Conservation (phyloP, 352 stramenopile species). For the Globisporangium alternatum region DNA sequence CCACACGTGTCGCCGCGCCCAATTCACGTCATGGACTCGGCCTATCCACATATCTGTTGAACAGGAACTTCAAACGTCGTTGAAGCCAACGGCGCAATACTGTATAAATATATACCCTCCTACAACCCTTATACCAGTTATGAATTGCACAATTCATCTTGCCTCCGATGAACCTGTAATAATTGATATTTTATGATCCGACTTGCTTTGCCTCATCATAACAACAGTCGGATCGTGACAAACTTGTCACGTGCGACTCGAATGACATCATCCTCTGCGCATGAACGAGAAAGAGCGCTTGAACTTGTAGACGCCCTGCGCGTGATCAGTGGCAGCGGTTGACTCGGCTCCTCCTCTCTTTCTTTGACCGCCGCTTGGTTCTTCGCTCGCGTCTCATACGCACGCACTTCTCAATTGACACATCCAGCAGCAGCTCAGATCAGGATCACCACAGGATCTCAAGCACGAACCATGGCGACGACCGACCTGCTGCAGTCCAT, state of each 20-base stretch:
- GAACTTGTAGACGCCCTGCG: not conserved
- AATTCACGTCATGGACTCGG: no score
- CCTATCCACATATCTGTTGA: no score
- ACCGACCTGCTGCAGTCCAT: slow-evolving; percentile 9
- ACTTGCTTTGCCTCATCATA: no score
- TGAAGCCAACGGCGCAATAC: not conserved
- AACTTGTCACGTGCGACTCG: not conserved
- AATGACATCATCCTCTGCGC: slow-evolving; percentile 6
- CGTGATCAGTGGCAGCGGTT: not conserved
- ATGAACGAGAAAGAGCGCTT: not conserved
- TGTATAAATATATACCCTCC: not conserved
- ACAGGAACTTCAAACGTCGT: not conserved
- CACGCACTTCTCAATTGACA: not conserved
- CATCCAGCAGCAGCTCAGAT: not conserved
- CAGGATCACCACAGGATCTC: not conserved
- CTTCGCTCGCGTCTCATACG: not conserved
- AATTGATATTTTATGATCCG: not conserved
- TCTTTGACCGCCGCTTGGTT: not conserved
- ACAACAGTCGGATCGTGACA: no score
- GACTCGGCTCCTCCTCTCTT: not conserved
- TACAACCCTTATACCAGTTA: not conserved
- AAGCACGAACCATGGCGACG: not conserved
- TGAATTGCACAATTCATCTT: no score
- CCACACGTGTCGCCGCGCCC: no score
- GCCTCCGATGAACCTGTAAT: not conserved